Evolutionary conservation across 2,329 filamentous ascomycete genomes (phyloP), one percentile per base, ranked within the genome.

Genomic region (Aspergillus sclerotialis): DNA sequence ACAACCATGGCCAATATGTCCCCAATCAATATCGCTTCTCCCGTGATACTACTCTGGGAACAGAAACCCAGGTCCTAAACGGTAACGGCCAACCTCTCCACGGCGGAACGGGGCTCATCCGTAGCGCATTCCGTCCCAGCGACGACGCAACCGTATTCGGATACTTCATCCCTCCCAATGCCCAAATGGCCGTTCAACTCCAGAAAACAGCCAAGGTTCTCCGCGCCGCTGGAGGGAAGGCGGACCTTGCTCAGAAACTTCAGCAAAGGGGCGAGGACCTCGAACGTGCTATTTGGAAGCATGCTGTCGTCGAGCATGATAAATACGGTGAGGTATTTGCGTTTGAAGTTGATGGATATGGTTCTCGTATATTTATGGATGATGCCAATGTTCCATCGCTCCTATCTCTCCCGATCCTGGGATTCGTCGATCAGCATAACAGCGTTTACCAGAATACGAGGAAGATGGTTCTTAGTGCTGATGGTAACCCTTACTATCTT

Each of bases 91-190:
- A 98, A 56, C 92, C 92, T 1, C 68, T 98, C 11, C 89, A 86
- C 48, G 73, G 70, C 46, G 85, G 80, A 12, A 95, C 92, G 0
- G 88, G 87, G 0, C 74, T 98, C 1, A 74, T 96, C 30, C 79
- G 92, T 38, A 94, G 86, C 26, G 90, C 92, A 1, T 98, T 98
- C 65, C 77, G 92, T 1, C 92, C 92, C 4, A 94, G 86, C 44
- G 92, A 98, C 51, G 92, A 98, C 58, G 87, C 92, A 3, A 93
- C 88, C 0, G 95, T 92, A 24, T 70, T 98, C 3, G 89, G 89
- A 28, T 98, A 87, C 68, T 86, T 94, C 57, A 94, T 98, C 46
- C 92, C 92, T 0, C 82, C 86, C 24, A 98, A 98, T 55, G 92
- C 92, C 15, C 90, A 94, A 81, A 94, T 98, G 73, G 81, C 87